Percentiles rank a stretch among this genome's conserved stretches.
phyloP scores from a whole-genome alignment of 306 rosid species.

The Lupinus albus region DNA sequence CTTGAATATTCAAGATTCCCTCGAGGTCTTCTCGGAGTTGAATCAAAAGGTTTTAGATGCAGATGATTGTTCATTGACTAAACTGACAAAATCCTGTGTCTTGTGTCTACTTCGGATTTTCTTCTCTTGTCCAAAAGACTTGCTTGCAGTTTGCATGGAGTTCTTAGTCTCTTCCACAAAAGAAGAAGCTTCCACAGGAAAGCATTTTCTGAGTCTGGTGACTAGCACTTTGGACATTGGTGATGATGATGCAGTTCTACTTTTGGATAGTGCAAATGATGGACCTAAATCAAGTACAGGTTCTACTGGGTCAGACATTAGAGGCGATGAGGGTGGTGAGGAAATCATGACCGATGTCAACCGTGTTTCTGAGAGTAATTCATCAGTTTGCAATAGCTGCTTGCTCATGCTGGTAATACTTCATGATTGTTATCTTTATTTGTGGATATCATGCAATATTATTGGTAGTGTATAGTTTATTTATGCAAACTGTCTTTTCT shows the following conservation, averaged over 20 bases:
- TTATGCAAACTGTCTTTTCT: slow-evolving; percentile 11
- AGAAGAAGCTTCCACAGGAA: slow-evolving; percentile 60
- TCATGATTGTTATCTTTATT: slow-evolving; percentile 34
- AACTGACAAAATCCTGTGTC: slow-evolving; percentile 58
- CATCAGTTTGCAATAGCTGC: slow-evolving; percentile 56
- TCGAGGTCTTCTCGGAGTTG: slow-evolving; percentile 58
- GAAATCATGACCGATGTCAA: slow-evolving; percentile 50
- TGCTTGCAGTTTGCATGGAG: slow-evolving; percentile 85
- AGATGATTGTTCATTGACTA: slow-evolving; percentile 56
- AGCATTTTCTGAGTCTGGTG: slow-evolving; percentile 61
- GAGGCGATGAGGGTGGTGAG: slow-evolving; percentile 41
- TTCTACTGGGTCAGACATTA: slow-evolving; percentile 44
- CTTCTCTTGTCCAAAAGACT: slow-evolving; percentile 69
- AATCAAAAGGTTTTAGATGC: slow-evolving; percentile 61
- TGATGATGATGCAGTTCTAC: slow-evolving; percentile 42
- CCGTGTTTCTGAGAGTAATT: slow-evolving; percentile 35
- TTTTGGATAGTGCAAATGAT: slow-evolving; percentile 44
- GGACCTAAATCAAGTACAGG: slow-evolving; percentile 42
- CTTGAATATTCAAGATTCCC: slow-evolving; percentile 62
- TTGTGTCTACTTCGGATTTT: slow-evolving; percentile 71
- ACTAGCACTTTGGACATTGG: slow-evolving; percentile 47
- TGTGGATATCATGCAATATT: not conserved
- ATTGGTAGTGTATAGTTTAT: slow-evolving; percentile 8
- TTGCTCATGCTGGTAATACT: slow-evolving; percentile 74
- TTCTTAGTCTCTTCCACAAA: slow-evolving; percentile 54